Evolutionary conservation across 1,284 basidiomycete species (phyloP).

Genomic region (Ustilago vetiveriae): DNA sequence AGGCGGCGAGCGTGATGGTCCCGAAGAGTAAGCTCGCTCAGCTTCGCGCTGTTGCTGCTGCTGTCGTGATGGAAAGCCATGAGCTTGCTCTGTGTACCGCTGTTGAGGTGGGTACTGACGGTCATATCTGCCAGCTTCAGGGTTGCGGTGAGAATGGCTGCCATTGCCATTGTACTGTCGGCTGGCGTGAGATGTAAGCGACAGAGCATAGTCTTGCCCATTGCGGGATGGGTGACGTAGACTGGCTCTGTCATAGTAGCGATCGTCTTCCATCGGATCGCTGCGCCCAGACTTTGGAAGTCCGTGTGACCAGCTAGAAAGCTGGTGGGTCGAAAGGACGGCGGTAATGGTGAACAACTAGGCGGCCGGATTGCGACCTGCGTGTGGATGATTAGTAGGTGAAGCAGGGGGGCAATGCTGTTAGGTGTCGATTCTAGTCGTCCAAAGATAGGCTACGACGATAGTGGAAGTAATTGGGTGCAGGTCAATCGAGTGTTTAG

Average conservation of each 20-base stretch:
- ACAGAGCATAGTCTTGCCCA: conserved; percentile 2
- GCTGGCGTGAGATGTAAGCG: neutral
- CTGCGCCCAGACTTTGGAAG: conserved; percentile 20
- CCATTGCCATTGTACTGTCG: neutral
- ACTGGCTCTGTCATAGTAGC: conserved; percentile 25
- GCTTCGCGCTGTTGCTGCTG: conserved; percentile 8
- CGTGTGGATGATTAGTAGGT: conserved; percentile 1
- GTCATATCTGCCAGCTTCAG: neutral
- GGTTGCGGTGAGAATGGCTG: neutral
- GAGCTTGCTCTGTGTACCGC: conserved; percentile 1
- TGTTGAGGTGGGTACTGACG: neutral
- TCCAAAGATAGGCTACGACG: too few relatives aligned
- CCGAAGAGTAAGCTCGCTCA: conserved; percentile 12
- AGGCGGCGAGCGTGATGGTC: conserved; percentile 19
- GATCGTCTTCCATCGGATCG: conserved; percentile 45
- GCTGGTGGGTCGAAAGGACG: conserved; percentile 28
- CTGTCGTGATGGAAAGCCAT: conserved; percentile 2
- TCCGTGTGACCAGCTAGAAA: conserved; percentile 36
- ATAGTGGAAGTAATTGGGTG: too few relatives aligned
- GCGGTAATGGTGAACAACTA: conserved; percentile 37
- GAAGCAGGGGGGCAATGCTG: too few relatives aligned
- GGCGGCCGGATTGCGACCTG: conserved; percentile 33
- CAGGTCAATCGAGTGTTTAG: too few relatives aligned
- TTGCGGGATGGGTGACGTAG: conserved; percentile 20
- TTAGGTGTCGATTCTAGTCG: too few relatives aligned